Evolutionary conservation across 2,329 filamentous ascomycete species (phyloP), one percentile per base, ranked within the genome.

Genomic region (Arthrobotrys iridis): DNA sequence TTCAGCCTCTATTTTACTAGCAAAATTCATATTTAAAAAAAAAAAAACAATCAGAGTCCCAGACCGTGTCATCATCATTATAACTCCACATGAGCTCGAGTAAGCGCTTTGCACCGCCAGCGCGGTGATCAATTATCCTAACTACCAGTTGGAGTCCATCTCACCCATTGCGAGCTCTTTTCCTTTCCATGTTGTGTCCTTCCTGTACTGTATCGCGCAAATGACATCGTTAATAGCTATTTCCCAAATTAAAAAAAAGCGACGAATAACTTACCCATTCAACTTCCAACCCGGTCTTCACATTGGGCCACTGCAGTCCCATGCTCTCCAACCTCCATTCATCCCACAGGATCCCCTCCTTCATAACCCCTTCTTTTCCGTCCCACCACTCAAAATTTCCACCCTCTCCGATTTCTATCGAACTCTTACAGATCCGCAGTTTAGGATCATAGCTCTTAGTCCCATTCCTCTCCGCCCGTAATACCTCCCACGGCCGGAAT

Each of bases 151-250:
- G 20, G 26, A 37, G 11, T 58, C 50, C 18, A 15, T 35, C 15
- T 71, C 66, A 24, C 37, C 46, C 7, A 48, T 35, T 37, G 46
- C 22, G 26, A 64, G 45, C 40, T 71, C 66, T 20, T 20, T 28
- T 13, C 64, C 28, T 8, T 60, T 43, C 66, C 66, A 71, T 46
- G 22, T 55, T 1, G 66, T 58, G 2, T 60, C 66, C 13, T 63
- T 71, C 37, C 41, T 52, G 28, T 57, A 45, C 66, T 71, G 43
- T 33, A 55, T 15, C n/a, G 33, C 13, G n/a, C 11, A 4, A 33
- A 41, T 2, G 26, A 41, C 20, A 48, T 26, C n/a, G 26, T 67
- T 13, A 58, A 40, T 46, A 57, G 4, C 24, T n/a, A 4, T 5
- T 1, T n/a, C 3, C 20, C 37, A 20, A 20, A 26, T 41, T n/a